These are phyloP conservation scores for Dictyostelium firmibasis DNA, from an alignment of 78 protist species.

Conservation along the genomic window DNA sequence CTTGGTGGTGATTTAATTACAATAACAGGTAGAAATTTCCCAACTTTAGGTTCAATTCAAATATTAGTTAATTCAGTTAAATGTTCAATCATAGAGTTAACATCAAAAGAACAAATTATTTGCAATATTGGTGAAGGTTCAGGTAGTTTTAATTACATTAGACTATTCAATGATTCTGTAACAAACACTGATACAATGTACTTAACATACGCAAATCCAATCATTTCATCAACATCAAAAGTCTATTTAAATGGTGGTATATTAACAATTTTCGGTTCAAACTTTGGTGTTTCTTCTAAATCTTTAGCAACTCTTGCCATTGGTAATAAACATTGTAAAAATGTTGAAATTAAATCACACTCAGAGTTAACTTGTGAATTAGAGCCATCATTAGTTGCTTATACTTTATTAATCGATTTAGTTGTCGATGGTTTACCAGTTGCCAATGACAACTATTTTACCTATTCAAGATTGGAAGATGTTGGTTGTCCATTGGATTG, in stretches of 20 bases:
- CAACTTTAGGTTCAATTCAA: not conserved
- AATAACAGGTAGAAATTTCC: not conserved
- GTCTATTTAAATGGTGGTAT: not conserved
- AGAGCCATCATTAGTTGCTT: not conserved
- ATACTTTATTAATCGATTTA: not conserved
- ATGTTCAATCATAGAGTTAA: not conserved
- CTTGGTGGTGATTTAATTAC: not conserved
- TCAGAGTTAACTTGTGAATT: not conserved
- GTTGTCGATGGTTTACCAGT: constrained; percentile 18
- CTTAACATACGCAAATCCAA: not conserved
- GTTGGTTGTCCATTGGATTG: not conserved
- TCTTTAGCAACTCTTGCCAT: not conserved
- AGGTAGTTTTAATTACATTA: not conserved
- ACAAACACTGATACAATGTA: not conserved
- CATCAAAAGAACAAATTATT: not conserved
- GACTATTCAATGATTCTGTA: not conserved
- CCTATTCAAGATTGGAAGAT: not conserved
- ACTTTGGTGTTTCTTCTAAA: not conserved
- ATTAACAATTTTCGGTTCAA: not conserved
- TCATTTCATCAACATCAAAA: not conserved
- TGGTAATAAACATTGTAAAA: not conserved
- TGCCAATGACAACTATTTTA: not conserved
- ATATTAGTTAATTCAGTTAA: not conserved
- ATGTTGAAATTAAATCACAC: not conserved
- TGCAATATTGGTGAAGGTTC: not conserved